Evolutionary conservation across 75 land plant species (phyloP).

Genomic region (Larix kaempferi): DNA sequence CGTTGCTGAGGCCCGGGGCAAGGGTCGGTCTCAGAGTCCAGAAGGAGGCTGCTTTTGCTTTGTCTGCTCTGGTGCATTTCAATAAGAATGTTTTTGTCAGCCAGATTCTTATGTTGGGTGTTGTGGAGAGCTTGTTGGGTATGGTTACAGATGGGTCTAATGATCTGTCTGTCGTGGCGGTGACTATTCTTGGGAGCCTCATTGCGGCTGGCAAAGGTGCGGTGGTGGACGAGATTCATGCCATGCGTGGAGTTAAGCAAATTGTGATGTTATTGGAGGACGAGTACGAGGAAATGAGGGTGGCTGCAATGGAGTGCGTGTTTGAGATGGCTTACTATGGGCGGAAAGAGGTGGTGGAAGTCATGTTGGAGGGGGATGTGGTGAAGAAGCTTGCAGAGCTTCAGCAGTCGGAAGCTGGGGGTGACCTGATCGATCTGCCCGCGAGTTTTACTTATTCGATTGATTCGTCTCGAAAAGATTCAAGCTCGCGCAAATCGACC

Average conservation of each 20-base stretch:
- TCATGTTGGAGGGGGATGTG: slow-evolving; percentile 41
- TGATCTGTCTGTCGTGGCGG: slow-evolving; percentile 6
- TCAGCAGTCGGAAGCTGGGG: slow-evolving; percentile 48
- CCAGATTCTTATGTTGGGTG: slow-evolving; percentile 38
- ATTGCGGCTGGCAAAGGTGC: slow-evolving; percentile 43
- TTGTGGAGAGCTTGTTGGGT: slow-evolving; percentile 22
- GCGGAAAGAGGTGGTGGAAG: slow-evolving; percentile 48
- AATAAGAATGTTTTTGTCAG: slow-evolving; percentile 76
- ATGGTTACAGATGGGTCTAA: slow-evolving; percentile 7
- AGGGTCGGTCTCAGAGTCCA: slow-evolving; percentile 18
- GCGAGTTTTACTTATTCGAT: background rate
- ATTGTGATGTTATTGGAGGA: slow-evolving; percentile 28
- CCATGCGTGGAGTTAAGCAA: slow-evolving; percentile 24
- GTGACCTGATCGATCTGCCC: slow-evolving; percentile 32
- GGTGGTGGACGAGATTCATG: slow-evolving; percentile 50
- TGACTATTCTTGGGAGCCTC: slow-evolving; percentile 31
- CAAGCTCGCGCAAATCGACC: background rate
- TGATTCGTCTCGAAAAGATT: background rate
- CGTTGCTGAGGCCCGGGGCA: slow-evolving; percentile 18
- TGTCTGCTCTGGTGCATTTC: slow-evolving; percentile 48
- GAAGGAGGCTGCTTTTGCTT: slow-evolving; percentile 27
- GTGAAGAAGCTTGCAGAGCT: slow-evolving; percentile 40
- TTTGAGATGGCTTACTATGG: slow-evolving; percentile 68
- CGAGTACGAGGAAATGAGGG: slow-evolving; percentile 16
- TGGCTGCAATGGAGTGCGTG: slow-evolving; percentile 34